A percentile compares a stretch with the other conserved stretches of the same genome.
Conservation (phyloP, 805 yeast genomes). For the Starmerella davenportii region DNA sequence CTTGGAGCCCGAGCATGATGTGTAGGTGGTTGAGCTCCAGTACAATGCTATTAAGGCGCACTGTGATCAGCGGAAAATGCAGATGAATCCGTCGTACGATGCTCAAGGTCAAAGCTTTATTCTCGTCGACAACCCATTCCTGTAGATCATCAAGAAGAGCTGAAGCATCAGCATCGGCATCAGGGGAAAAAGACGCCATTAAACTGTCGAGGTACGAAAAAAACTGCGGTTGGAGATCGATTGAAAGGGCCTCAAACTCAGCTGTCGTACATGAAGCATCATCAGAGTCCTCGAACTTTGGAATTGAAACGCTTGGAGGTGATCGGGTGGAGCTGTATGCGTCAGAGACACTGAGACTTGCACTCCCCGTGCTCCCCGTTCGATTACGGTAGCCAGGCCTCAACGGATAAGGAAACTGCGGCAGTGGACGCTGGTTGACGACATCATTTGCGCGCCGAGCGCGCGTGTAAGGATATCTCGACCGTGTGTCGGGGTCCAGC, state of each 20-base stretch:
- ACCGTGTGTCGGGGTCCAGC: conserved; percentile 19
- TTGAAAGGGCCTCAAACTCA: neutral
- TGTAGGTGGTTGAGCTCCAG: conserved; percentile 10
- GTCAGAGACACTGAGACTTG: neutral
- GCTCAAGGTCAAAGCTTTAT: neutral
- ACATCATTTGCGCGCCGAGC: conserved; percentile 6
- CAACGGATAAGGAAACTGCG: conserved; percentile 7
- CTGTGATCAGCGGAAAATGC: conserved; percentile 25
- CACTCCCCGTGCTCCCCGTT: neutral
- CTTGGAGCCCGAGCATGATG: conserved; percentile 1
- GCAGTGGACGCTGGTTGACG: conserved; percentile 5
- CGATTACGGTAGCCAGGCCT: too few relatives aligned
- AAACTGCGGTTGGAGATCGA: neutral
- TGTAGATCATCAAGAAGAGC: neutral
- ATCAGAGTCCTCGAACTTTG: neutral
- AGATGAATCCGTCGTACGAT: neutral
- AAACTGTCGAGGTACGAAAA: neutral
- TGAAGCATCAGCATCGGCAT: neutral
- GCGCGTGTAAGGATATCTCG: neutral
- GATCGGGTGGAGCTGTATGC: neutral
- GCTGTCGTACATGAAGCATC: neutral
- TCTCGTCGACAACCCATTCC: neutral
- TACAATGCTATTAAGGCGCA: conserved; percentile 22
- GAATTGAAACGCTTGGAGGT: neutral
- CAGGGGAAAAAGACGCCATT: neutral